Conservation (phyloP, 2,329 filamentous ascomycete genomes). For the Phoma sp. region DNA sequence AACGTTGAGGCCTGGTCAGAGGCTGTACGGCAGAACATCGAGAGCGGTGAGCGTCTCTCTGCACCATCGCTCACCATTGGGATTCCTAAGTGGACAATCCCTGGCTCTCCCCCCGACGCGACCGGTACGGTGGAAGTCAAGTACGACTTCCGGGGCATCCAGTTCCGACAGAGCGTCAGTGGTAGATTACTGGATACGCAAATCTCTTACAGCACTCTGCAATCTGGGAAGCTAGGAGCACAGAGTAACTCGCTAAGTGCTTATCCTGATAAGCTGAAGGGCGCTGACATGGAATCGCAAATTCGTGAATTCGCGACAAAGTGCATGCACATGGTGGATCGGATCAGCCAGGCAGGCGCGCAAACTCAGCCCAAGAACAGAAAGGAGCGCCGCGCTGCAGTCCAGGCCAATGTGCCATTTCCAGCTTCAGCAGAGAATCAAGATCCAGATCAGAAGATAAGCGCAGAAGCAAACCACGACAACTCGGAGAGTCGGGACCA, state of each 20-base stretch:
- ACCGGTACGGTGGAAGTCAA: conserved; percentile 20
- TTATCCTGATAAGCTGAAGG: conserved; percentile 13
- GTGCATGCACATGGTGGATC: conserved; percentile 27
- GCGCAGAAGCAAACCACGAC: neutral
- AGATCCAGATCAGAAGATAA: neutral
- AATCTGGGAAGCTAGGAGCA: conserved; percentile 38
- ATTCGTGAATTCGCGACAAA: conserved; percentile 26
- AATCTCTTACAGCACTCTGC: conserved; percentile 28
- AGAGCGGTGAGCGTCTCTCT: conserved; percentile 35
- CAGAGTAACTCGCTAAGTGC: conserved; percentile 29
- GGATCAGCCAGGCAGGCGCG: conserved; percentile 27
- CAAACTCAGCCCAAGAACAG: conserved; percentile 22
- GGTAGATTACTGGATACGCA: conserved; percentile 19
- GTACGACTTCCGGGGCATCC: conserved; percentile 40
- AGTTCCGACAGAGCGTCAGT: conserved; percentile 33
- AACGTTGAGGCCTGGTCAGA: conserved; percentile 26
- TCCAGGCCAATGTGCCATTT: neutral
- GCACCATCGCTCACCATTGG: conserved; percentile 35
- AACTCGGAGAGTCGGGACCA: neutral
- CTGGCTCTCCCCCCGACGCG: conserved; percentile 12
- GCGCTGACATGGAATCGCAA: neutral
- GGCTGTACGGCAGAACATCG: conserved; percentile 30
- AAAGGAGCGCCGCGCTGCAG: conserved; percentile 15
- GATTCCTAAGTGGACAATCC: conserved; percentile 40
- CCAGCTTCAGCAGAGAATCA: neutral